Evolutionary conservation across 2,329 filamentous ascomycete genomes (phyloP).

Genomic region (Fusarium citri): DNA sequence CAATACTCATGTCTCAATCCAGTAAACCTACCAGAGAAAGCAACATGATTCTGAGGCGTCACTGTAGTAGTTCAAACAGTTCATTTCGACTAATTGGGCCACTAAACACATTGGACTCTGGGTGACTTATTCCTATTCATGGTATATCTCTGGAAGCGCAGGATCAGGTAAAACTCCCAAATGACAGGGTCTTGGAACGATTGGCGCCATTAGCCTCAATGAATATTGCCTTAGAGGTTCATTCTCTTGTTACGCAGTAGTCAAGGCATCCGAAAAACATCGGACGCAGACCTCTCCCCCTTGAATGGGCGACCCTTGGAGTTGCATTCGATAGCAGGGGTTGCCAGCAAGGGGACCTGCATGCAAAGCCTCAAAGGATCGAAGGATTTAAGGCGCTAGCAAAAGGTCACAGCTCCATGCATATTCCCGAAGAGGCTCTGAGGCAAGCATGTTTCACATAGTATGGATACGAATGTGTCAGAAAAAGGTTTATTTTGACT

Average conservation of each 20-base stretch:
- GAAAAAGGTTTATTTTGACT: background rate
- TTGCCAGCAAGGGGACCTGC: background rate
- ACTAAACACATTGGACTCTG: background rate
- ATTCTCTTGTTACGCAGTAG: too few species aligned
- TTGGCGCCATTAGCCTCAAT: too few species aligned
- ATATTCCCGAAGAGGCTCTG: background rate
- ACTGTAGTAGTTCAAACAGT: rapidly evolving
- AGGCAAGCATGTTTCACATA: background rate
- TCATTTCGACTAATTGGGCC: background rate
- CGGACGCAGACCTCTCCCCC: background rate
- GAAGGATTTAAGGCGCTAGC: background rate
- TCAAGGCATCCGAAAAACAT: background rate
- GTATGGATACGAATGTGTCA: background rate
- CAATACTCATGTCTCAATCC: background rate
- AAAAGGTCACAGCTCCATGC: background rate
- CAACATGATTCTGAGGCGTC: background rate
- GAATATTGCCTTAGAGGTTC: too few species aligned
- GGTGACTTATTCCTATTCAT: background rate
- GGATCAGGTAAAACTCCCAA: too few species aligned
- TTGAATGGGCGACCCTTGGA: background rate
- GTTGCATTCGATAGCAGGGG: background rate
- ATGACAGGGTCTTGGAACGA: too few species aligned
- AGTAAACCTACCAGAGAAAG: background rate
- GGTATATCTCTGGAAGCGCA: background rate
- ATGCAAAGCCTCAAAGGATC: background rate